A percentile compares a stretch with the other conserved stretches of the same genome.
Conservation (phyloP, 495 filamentous ascomycete species). For the Echria macrotheca region DNA sequence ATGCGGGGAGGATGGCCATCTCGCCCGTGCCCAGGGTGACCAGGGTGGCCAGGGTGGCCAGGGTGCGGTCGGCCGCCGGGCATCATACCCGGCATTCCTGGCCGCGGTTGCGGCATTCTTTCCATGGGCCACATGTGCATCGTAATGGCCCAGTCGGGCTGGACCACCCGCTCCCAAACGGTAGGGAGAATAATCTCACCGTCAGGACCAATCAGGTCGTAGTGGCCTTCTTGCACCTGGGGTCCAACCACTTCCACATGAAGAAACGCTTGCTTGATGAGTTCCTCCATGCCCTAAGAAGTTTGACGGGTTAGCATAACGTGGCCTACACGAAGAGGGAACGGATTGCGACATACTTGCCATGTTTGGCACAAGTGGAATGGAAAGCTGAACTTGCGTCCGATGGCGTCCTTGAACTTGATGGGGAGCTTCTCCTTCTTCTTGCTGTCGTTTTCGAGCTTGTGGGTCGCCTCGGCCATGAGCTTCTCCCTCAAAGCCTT, state of each 20-base stretch:
- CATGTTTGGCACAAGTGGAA: conserved; percentile 75
- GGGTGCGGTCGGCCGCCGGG: conserved; percentile 8
- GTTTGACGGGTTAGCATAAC: background rate
- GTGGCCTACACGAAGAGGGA: background rate
- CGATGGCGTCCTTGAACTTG: conserved; percentile 83
- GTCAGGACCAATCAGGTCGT: conserved; percentile 77
- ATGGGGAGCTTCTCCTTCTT: conserved; percentile 51
- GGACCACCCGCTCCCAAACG: conserved; percentile 78
- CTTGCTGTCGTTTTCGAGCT: conserved; percentile 49
- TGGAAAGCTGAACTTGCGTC: conserved; percentile 81
- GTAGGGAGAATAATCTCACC: conserved; percentile 84
- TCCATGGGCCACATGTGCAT: conserved; percentile 98
- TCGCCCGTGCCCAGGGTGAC: conserved; percentile 4
- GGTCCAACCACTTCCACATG: conserved; percentile 78
- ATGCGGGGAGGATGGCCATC: background rate
- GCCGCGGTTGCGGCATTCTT: conserved; percentile 24
- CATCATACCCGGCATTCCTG: conserved; percentile 13
- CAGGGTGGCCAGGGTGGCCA: conserved; percentile 3
- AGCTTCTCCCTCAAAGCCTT: conserved; percentile 34
- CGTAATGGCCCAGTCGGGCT: conserved; percentile 83
- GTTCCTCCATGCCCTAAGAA: conserved; percentile 70
- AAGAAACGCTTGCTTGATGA: conserved; percentile 82
- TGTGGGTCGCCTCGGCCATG: conserved; percentile 39
- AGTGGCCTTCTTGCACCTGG: conserved; percentile 79
- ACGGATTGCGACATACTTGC: conserved; percentile 53